Conservation (phyloP, 441 rosid species). For the Mallotus japonicus region DNA sequence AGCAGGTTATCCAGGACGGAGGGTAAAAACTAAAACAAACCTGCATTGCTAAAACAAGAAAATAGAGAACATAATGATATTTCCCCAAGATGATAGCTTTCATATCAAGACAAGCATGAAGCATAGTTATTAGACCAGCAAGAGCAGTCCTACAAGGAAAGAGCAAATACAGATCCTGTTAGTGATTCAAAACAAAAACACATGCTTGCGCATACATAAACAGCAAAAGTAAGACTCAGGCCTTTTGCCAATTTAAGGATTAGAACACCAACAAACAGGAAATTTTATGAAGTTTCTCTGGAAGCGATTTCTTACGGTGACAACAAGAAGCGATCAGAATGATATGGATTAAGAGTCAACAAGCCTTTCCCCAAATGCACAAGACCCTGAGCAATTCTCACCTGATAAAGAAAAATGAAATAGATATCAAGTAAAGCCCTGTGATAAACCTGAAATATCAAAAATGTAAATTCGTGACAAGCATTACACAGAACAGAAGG, state of each 20-base stretch:
- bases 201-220: not conserved
- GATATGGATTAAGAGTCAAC: conserved; percentile 85
- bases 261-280: not conserved
- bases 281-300: not conserved
- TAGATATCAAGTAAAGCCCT: conserved; percentile 15
- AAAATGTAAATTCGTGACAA: conserved; percentile 12
- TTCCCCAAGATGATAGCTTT: conserved; percentile 79
- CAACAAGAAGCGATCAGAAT: conserved; percentile 80
- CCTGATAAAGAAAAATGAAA: conserved; percentile 43
- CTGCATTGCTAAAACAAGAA: conserved; percentile 93
- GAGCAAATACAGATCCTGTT: not conserved
- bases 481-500: conserved; percentile 85
- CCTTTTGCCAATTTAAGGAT: not conserved
- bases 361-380: conserved; percentile 95
- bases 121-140: conserved; percentile 75
- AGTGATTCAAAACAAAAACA: not conserved
- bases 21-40: conserved; percentile 33
- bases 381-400: conserved; percentile 91
- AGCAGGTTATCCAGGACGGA: not conserved
- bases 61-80: conserved; percentile 85
- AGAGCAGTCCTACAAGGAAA: conserved; percentile 66
- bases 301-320: conserved; percentile 63
- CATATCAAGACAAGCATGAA: conserved; percentile 91
- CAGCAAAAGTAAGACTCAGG: not conserved
- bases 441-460: not conserved